phyloP scores from a whole-genome alignment of 805 yeast species.

The Candida ulmi region DNA sequence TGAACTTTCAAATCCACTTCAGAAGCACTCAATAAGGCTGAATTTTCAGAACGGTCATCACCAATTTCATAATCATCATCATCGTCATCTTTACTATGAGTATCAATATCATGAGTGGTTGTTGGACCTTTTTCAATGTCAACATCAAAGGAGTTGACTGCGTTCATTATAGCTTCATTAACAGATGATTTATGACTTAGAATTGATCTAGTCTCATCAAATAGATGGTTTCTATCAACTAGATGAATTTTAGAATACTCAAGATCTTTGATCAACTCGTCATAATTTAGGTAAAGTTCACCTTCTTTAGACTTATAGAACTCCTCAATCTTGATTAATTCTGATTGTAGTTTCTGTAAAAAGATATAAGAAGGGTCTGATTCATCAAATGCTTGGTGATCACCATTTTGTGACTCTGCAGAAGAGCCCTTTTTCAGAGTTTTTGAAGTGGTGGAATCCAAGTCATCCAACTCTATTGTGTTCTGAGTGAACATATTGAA shows the following conservation, averaged over 20 bases:
- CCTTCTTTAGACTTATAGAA: slow-evolving; percentile 45
- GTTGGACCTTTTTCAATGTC: slow-evolving; percentile 11
- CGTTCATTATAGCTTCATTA: slow-evolving; percentile 15
- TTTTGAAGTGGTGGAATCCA: slow-evolving; percentile 4
- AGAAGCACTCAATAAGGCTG: slow-evolving; percentile 44
- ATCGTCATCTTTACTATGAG: slow-evolving; percentile 26
- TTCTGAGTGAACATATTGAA: slow-evolving; percentile 1
- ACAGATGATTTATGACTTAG: slow-evolving; percentile 18
- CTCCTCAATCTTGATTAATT: slow-evolving; percentile 44
- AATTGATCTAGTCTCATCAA: slow-evolving; percentile 19
- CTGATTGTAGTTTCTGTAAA: slow-evolving; percentile 38
- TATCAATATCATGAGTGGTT: slow-evolving; percentile 2
- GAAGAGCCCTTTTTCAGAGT: not conserved
- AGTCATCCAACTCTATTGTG: slow-evolving; percentile 22
- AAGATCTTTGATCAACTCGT: slow-evolving; percentile 42
- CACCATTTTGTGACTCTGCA: not conserved
- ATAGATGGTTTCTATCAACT: slow-evolving; percentile 18
- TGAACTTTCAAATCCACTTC: slow-evolving; percentile 46
- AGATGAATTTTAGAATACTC: slow-evolving; percentile 28
- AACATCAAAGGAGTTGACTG: slow-evolving; percentile 16
- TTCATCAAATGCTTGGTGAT: no score
- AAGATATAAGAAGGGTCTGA: slow-evolving; percentile 38
- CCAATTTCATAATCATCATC: slow-evolving; percentile 30
- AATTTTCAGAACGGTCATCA: slow-evolving; percentile 32
- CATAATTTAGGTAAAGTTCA: slow-evolving; percentile 39